Evolutionary conservation across 495 filamentous ascomycete species (phyloP).

Genomic region (Tetracladium marchalianum): DNA sequence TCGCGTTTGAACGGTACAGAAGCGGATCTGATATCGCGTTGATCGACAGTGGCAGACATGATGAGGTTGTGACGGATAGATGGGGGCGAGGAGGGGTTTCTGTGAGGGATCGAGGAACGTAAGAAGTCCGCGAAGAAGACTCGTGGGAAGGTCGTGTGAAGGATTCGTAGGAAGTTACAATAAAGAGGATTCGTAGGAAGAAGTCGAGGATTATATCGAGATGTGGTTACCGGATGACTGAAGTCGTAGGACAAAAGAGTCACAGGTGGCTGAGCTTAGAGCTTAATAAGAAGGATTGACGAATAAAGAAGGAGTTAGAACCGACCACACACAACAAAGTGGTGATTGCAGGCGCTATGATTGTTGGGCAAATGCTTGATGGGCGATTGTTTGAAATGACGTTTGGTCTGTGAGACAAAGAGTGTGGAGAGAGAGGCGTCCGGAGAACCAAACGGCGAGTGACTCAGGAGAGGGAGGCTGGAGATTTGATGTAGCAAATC

Average conservation of each 20-base stretch:
- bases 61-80: neutral
- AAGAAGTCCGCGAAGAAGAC: too few relatives aligned
- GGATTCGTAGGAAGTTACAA: neutral
- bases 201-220: constrained; percentile 1
- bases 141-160: too few relatives aligned
- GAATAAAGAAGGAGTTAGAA: constrained; percentile 3
- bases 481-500: neutral
- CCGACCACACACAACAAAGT: constrained; percentile 17
- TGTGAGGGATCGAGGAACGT: neutral
- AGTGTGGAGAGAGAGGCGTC: too few relatives aligned
- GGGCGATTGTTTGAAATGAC: too few relatives aligned
- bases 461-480: neutral
- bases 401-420: too few relatives aligned
- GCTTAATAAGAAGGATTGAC: neutral
- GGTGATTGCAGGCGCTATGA: neutral
- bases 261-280: neutral
- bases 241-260: neutral
- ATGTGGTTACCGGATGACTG: constrained; percentile 12
- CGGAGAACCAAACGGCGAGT: neutral
- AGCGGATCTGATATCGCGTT: constrained; percentile 16
- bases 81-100: neutral
- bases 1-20: constrained; percentile 14
- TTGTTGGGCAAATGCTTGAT: too few relatives aligned
- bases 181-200: neutral
- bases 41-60: constrained; percentile 8